phyloP scores from a whole-genome alignment of 306 rosid genomes.

The Corylus avellana region DNA sequence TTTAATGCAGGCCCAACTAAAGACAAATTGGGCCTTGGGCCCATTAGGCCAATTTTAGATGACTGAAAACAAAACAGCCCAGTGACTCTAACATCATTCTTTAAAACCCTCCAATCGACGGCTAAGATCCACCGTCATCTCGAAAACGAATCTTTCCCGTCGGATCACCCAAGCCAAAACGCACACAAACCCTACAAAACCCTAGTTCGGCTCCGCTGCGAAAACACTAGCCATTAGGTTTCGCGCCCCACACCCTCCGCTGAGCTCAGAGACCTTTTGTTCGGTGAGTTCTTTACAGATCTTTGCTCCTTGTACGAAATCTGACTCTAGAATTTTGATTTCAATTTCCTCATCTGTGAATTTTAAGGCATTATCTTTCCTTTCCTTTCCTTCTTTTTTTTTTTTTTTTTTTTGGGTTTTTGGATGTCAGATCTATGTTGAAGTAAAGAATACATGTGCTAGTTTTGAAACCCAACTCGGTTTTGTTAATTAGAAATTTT shows the following conservation, averaged over 20 bases:
- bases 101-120: conserved; percentile 2
- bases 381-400: too few relatives aligned
- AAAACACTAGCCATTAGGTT: conserved; percentile 22
- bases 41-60: too few relatives aligned
- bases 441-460: too few relatives aligned
- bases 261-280: conserved; percentile 6
- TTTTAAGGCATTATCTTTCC: background rate
- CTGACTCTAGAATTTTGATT: background rate
- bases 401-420: too few relatives aligned
- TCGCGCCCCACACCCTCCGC: background rate
- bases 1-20: too few relatives aligned
- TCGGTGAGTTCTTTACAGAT: background rate
- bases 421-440: too few relatives aligned
- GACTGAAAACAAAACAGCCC: too few relatives aligned
- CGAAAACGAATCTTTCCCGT: conserved; percentile 21
- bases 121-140: background rate
- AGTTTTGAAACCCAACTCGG: too few relatives aligned
- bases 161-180: background rate
- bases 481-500: too few relatives aligned
- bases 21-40: too few relatives aligned
- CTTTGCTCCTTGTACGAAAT: background rate
- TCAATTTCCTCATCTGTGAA: background rate
- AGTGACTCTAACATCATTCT: too few relatives aligned
- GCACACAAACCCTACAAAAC: conserved; percentile 31
- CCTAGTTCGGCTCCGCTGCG: conserved; percentile 18